Evolutionary conservation across 1,284 basidiomycete species (phyloP).

Genomic region (Anthracocystis panici-leucophaei): DNA sequence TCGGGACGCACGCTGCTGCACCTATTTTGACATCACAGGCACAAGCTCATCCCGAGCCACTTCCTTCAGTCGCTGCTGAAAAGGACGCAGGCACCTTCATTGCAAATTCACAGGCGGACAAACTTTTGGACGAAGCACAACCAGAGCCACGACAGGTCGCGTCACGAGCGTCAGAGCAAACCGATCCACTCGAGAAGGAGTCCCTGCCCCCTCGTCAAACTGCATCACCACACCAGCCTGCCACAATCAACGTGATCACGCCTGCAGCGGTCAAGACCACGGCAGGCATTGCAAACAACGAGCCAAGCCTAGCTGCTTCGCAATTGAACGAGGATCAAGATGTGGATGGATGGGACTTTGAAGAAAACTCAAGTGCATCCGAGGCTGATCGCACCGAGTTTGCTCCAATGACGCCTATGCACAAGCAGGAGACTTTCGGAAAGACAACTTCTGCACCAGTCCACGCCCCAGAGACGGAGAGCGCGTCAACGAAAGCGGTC

Average conservation of each 20-base stretch:
- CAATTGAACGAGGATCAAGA: conserved; percentile 16
- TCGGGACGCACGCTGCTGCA: neutral
- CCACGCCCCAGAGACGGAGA: neutral
- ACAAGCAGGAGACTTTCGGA: neutral
- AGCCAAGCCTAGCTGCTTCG: neutral
- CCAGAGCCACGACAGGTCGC: neutral
- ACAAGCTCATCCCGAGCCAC: neutral
- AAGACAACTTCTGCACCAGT: neutral
- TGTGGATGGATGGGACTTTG: conserved; percentile 45
- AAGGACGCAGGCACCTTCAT: neutral
- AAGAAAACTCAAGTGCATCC: conserved; percentile 33
- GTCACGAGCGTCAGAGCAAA: neutral
- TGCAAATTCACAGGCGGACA: neutral
- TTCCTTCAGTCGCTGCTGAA: neutral
- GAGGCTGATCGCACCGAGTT: conserved; percentile 27
- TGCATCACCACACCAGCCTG: neutral
- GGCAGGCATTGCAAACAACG: neutral
- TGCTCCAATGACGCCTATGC: conserved; percentile 9
- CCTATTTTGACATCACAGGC: neutral
- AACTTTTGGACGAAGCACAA: neutral
- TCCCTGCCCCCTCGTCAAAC: neutral
- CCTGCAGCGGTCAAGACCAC: neutral
- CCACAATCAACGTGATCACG: neutral
- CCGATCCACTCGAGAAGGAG: neutral
- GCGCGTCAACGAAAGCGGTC: neutral